These are phyloP conservation scores for Salicornia ramosissima DNA, from an alignment of 148 eudicot species.

Conservation along the genomic window DNA sequence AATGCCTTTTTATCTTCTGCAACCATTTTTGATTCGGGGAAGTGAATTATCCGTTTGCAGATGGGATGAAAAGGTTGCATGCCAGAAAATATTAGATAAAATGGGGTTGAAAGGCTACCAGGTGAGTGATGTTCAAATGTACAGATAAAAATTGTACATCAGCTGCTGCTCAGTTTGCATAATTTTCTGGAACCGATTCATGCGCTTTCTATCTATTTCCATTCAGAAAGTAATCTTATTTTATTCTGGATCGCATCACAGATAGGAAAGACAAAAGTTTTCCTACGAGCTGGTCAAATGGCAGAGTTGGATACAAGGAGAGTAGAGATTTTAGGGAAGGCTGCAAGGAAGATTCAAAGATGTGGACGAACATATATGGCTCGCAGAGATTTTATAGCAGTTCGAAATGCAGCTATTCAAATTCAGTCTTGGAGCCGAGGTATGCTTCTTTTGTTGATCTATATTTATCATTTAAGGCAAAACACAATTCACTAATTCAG, in stretches of 20 bases:
- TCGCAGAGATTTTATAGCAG: constrained; percentile 66
- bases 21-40: constrained; percentile 1
- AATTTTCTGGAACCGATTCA: not conserved
- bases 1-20: not conserved
- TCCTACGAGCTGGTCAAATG: constrained; percentile 99
- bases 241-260: constrained; percentile 36
- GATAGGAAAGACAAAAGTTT: constrained; percentile 96
- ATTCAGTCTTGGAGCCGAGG: constrained; percentile 96
- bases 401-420: constrained; percentile 72
- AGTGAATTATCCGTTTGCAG: constrained; percentile 34
- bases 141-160: not conserved
- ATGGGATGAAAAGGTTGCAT: constrained; percentile 75
- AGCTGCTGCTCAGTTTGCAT: not conserved
- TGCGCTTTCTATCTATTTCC: not conserved
- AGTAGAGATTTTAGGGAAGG: constrained; percentile 86
- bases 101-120: constrained; percentile 94
- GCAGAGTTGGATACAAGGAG: constrained; percentile 96
- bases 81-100: constrained; percentile 86
- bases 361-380: constrained; percentile 81
- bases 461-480: not conserved
- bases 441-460: constrained; percentile 28
- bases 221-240: not conserved
- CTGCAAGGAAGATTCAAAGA: constrained; percentile 88
- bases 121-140: constrained; percentile 39
- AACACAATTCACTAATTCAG: not conserved